Percentiles rank a stretch among this genome's conserved stretches.
Conservation (phyloP, 306 rosid species). For the Quillaja saponaria region DNA sequence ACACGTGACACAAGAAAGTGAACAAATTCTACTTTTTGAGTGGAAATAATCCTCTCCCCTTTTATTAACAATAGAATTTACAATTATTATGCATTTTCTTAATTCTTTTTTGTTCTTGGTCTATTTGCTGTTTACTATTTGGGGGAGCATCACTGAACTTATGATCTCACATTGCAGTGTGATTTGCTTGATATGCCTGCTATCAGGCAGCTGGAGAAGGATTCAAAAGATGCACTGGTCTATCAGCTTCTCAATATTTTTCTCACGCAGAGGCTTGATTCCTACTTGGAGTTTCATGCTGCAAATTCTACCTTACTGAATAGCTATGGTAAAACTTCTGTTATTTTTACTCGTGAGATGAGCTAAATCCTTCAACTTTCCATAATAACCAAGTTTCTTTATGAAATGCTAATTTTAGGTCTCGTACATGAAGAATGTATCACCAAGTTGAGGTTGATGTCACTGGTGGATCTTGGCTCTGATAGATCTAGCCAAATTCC, state of each 20-base stretch:
- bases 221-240: slow-evolving; percentile 66
- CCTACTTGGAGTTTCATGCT: slow-evolving; percentile 74
- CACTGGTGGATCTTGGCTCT: slow-evolving; percentile 85
- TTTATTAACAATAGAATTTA: too few species aligned
- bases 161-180: slow-evolving; percentile 58
- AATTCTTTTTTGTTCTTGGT: neutral
- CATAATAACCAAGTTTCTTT: neutral
- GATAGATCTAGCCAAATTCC: slow-evolving; percentile 69
- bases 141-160: slow-evolving; percentile 17
- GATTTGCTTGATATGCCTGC: slow-evolving; percentile 83
- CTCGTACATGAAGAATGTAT: slow-evolving; percentile 87
- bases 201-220: slow-evolving; percentile 85
- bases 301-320: slow-evolving; percentile 71
- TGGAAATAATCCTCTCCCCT: neutral
- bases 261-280: slow-evolving; percentile 81
- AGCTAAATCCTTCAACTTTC: neutral
- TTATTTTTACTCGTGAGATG: neutral
- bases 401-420: slow-evolving; percentile 43
- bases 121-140: slow-evolving; percentile 11
- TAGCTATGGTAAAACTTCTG: slow-evolving; percentile 59
- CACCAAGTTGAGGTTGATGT: slow-evolving; percentile 77
- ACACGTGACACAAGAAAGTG: too few species aligned
- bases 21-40: too few species aligned
- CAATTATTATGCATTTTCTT: too few species aligned
- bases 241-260: slow-evolving; percentile 83